Evolutionary conservation across 1,284 basidiomycete species (phyloP).

Genomic region (Leccinum pachyderme): DNA sequence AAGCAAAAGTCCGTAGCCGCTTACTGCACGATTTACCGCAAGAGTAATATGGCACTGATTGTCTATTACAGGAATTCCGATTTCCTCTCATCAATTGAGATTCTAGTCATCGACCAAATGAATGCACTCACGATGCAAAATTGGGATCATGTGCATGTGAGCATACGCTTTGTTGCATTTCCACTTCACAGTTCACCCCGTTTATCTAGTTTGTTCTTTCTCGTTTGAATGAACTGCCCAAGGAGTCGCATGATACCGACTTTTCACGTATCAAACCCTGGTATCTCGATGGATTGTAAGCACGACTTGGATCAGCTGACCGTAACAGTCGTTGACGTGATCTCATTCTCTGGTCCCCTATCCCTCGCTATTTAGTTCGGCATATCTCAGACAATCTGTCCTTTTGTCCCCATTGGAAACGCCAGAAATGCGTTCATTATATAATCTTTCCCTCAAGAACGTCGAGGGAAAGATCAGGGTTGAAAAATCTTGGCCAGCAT

Average conservation of each 20-base stretch:
- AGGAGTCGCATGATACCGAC: constrained; percentile 90
- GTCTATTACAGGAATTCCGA: constrained; percentile 66
- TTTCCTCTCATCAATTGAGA: constrained; percentile 91
- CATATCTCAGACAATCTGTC: constrained; percentile 86
- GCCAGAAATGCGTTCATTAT: constrained; percentile 83
- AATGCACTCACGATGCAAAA: constrained; percentile 98
- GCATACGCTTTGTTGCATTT: neutral
- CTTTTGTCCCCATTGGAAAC: constrained; percentile 89
- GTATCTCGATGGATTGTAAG: constrained; percentile 93
- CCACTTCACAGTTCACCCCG: neutral
- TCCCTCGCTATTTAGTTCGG: constrained; percentile 48
- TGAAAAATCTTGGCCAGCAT: constrained; percentile 65
- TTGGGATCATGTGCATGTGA: constrained; percentile 94
- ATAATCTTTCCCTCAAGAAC: constrained; percentile 74
- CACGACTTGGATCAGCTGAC: neutral
- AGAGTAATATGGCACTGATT: constrained; percentile 1
- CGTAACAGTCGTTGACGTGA: neutral
- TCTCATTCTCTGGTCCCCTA: neutral
- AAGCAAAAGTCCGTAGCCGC: constrained; percentile 74
- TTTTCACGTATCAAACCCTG: constrained; percentile 97
- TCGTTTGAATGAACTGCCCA: constrained; percentile 85
- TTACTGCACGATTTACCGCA: neutral
- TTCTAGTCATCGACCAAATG: constrained; percentile 91
- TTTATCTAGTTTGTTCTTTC: constrained; percentile 75
- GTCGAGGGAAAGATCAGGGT: constrained; percentile 80